phyloP scores from a whole-genome alignment of 192 early-diverging fungal genomes.

The Umbelopsis sp. region DNA sequence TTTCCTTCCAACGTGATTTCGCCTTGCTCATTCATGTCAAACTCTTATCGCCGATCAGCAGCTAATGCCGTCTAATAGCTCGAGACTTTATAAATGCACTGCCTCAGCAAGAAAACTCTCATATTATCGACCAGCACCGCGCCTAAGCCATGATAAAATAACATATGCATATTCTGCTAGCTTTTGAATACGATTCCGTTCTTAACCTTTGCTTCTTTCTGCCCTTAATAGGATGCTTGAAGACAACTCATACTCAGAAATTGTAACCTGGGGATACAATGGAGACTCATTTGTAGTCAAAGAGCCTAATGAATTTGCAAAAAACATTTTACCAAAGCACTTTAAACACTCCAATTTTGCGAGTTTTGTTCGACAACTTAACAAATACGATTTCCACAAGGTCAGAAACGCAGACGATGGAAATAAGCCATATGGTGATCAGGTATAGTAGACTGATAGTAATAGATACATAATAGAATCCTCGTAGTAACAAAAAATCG shows the following conservation, averaged over 20 bases:
- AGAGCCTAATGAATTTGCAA: constrained; percentile 72
- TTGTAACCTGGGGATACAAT: constrained; percentile 63
- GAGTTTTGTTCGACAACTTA: constrained; percentile 71
- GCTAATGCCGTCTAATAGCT: neutral
- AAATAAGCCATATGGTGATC: constrained; percentile 51
- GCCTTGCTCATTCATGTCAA: too few species aligned
- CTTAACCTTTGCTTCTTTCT: neutral
- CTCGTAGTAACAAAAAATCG: neutral
- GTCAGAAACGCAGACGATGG: constrained; percentile 59
- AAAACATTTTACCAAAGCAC: constrained; percentile 64
- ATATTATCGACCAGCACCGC: too few species aligned
- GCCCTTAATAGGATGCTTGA: constrained; percentile 64
- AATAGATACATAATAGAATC: neutral
- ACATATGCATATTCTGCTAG: too few species aligned
- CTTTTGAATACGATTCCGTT: neutral
- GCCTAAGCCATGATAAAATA: too few species aligned
- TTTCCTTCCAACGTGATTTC: neutral
- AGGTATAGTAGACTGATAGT: constrained; percentile 38
- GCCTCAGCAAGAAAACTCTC: too few species aligned
- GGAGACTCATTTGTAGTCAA: constrained; percentile 72
- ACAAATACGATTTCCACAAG: constrained; percentile 82
- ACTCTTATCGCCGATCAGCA: neutral
- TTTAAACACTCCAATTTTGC: constrained; percentile 77
- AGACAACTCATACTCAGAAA: constrained; percentile 57
- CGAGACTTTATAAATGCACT: too few species aligned